Base-by-base conservation (phyloP, 148 eudicot species). In the Silene conica region DNA sequence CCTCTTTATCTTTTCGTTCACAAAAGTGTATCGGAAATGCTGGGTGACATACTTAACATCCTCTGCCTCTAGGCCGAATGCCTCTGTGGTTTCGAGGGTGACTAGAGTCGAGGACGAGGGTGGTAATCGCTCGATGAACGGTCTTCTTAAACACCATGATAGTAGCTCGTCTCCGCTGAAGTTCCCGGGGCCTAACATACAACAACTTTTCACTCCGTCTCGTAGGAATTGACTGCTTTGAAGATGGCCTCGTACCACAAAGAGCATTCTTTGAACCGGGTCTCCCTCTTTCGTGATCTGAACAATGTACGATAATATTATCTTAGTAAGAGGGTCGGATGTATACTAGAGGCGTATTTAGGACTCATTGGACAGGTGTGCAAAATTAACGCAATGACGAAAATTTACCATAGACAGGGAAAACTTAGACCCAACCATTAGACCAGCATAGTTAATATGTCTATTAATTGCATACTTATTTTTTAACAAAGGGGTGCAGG, bases 171-270 rank as follows among this genome's bases (percentile, higher is more conserved):
- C 99, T 0, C 99, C 99, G 22, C 90, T 88, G 83, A 90, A 92
- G 78, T 92, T 92, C 5, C 98, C 98, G 0, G 98, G 97, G 70
- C 97, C 98, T 63, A 94, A 75, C 96, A 92, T 95, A 79, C 99
- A 92, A 54, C 87, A 86, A 13, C 92, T 87, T 62, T 87, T 80
- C 6, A 95, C 88, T 3, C 97, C 99, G 8, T 95, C 93, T 60
- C 94, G 79, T 0, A 95, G 86, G 0, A 80, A 83, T 81, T 95
- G 99, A 74, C 91, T 85, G 80, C 99, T 92, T 66, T 87, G 92
- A 8, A 95, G 87, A 75, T 92, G 99, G 0, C 99, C 99, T 75
- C 97, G 70, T 9, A 95, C 97, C 55, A 92, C 81, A 69, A 95
- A 95, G 14, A 95, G 45, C 99, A 95, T 95, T 83, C 97, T 79